Evolutionary conservation across 768 basidiomycete genomes (phyloP), one percentile per base, ranked within the genome.

Genomic region (Leucosporidium yakuticum): DNA sequence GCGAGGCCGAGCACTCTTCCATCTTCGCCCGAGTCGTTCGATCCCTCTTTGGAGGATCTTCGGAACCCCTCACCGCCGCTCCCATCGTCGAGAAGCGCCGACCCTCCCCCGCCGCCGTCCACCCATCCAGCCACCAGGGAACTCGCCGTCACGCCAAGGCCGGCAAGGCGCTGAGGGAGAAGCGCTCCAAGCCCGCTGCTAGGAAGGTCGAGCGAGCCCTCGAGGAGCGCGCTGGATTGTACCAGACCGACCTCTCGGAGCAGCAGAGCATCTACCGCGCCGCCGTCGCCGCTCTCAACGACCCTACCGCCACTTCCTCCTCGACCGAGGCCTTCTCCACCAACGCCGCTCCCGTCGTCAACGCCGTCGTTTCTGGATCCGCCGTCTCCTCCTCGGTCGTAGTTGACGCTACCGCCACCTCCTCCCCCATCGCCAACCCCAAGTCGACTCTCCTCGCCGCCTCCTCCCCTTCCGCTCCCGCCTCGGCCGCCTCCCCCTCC

Each of bases 11-110:
- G 39, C 53, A 67, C 29, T 47, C 63, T 14, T n/a, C 60, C 39
- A 27, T 29, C 53, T 65, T 71, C 50, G 55, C 69, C 25, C 65
- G 63, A 55, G 65, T 64, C 50, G 60, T 71, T n/a, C 69, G 69
- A 23, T 71, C 69, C 60, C 39, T 71, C 55, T 71, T 71, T 44
- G 62, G 58, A 32, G 31, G 8, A 8, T 44, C 57, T 23, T 36
- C 57, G 7, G 57, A 59, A 4, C 11, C n/a, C n/a, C 4, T 20
- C 36, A 36, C 36, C 19, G 36, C n/a, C 57, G 57, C 23, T n/a
- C 14, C 27, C 65, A 25, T 60, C 65, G 23, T 12, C 39, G 29
- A 32, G 29, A 25, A 55, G 39, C 39, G 39, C 17, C 39, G 17
- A 44, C 39, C 39, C 19, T 58, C 47, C 25, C 59, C 50, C 64